A percentile compares a stretch with the other conserved stretches of the same genome.
Conservation (phyloP, 1,284 basidiomycete species). For the Mycena citricolor region DNA sequence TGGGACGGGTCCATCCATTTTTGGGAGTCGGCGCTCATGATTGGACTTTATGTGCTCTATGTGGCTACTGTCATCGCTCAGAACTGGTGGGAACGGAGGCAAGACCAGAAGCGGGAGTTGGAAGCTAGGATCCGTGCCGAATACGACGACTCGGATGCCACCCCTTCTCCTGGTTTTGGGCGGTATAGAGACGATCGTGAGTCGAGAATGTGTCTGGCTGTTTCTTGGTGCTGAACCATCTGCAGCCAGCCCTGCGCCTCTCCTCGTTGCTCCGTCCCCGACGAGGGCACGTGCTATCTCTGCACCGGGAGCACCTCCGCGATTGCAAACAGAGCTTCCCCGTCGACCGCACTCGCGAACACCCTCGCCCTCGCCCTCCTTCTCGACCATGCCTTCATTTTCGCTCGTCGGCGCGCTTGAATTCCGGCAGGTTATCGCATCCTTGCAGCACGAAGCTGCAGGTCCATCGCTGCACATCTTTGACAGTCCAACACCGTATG, state of each 20-base stretch:
- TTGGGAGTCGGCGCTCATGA: conserved; percentile 75
- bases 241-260: conserved; percentile 23
- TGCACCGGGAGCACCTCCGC: conserved; percentile 37
- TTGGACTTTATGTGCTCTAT: conserved; percentile 79
- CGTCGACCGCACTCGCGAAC: conserved; percentile 40
- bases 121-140: conserved; percentile 62
- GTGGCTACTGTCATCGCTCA: conserved; percentile 76
- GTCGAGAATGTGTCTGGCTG: conserved; percentile 20
- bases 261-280: conserved; percentile 28
- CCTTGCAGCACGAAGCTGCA: conserved; percentile 67
- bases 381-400: conserved; percentile 70
- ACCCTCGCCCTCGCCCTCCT: conserved; percentile 36
- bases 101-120: conserved; percentile 42
- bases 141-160: conserved; percentile 52
- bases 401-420: conserved; percentile 92
- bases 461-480: conserved; percentile 59
- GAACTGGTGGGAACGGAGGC: conserved; percentile 72
- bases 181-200: conserved; percentile 66
- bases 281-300: conserved; percentile 35
- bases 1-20: conserved; percentile 74
- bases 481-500: conserved; percentile 70
- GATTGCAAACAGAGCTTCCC: conserved; percentile 42
- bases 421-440: conserved; percentile 86
- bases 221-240: conserved; percentile 12
- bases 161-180: conserved; percentile 34